Conservation (phyloP, 1,139 yeast species). For the Pichia kudriavzevii region DNA sequence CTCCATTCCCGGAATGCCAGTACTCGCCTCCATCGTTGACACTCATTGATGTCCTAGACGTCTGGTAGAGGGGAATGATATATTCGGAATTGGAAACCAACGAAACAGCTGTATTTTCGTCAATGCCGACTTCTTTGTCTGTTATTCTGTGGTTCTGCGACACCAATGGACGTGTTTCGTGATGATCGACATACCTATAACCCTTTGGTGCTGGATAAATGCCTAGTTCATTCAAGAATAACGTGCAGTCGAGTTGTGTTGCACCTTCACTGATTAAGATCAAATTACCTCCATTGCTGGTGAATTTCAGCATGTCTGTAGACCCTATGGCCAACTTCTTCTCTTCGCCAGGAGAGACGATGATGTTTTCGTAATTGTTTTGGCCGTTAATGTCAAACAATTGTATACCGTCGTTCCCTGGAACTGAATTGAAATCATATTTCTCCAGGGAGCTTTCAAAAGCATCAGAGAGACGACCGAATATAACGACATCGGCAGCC, state of each 20-base stretch:
- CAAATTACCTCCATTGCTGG: slow-evolving; percentile 67
- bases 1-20: slow-evolving; percentile 85
- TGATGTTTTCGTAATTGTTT: slow-evolving; percentile 30
- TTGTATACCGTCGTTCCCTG: slow-evolving; percentile 1
- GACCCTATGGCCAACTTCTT: slow-evolving; percentile 32
- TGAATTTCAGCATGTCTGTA: slow-evolving; percentile 43
- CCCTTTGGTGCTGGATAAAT: slow-evolving; percentile 78
- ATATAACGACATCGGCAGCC: too few relatives aligned
- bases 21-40: slow-evolving; percentile 18
- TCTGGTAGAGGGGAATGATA: slow-evolving; percentile 63
- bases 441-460: too few relatives aligned
- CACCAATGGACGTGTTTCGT: too few relatives aligned
- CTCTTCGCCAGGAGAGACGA: slow-evolving; percentile 45
- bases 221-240: slow-evolving; percentile 72
- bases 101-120: slow-evolving; percentile 43
- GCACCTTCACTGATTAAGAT: slow-evolving; percentile 49
- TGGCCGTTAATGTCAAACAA: slow-evolving; percentile 8
- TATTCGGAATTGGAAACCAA: slow-evolving; percentile 52
- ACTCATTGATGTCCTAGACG: slow-evolving; percentile 63
- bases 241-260: slow-evolving; percentile 65
- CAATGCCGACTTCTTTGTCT: too few relatives aligned
- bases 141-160: too few relatives aligned
- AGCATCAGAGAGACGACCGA: too few relatives aligned
- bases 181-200: slow-evolving; percentile 61
- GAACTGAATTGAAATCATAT: too few relatives aligned